Percentiles rank a stretch among this genome's conserved stretches.
These are phyloP conservation scores for Microsporum ferrugineum DNA, from an alignment of 2,329 filamentous ascomycete species.

Conservation along the genomic window DNA sequence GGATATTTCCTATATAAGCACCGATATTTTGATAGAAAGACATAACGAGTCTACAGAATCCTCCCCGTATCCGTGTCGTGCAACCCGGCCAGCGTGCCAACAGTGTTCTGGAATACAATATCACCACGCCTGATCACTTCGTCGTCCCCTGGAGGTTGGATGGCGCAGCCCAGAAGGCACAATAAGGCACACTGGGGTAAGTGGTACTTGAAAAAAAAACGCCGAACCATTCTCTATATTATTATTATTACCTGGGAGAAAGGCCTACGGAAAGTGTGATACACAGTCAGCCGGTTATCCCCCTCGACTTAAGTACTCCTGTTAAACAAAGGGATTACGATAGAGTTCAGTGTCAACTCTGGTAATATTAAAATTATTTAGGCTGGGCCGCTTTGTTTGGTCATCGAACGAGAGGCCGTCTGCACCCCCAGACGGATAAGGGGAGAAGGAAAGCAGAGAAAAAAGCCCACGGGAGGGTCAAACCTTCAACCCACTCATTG, in stretches of 20 bases:
- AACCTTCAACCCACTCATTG: not conserved
- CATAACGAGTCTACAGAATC: not conserved
- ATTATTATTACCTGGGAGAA: too few species aligned
- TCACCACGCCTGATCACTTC: not conserved
- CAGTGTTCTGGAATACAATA: not conserved
- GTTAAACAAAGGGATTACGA: constrained; percentile 3
- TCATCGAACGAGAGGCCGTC: too few species aligned
- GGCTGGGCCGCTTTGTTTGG: not conserved
- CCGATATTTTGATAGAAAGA: not conserved
- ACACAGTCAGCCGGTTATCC: not conserved
- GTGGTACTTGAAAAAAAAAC: not conserved
- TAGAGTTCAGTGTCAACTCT: not conserved
- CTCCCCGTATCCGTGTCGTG: not conserved
- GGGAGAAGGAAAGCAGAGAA: not conserved
- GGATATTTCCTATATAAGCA: not conserved
- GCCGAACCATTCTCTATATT: not conserved
- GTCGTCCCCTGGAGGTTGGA: not conserved
- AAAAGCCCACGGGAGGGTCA: not conserved
- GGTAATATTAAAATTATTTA: too few species aligned
- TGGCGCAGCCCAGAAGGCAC: not conserved
- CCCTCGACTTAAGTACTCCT: not conserved
- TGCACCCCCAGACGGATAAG: too few species aligned
- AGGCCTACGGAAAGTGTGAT: not conserved
- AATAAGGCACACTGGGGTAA: not conserved
- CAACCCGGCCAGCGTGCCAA: not conserved